Percentiles rank a stretch among this genome's conserved stretches.
Evolutionary conservation across 768 basidiomycete species (phyloP).

Genomic region (Pluteus cervinus): DNA sequence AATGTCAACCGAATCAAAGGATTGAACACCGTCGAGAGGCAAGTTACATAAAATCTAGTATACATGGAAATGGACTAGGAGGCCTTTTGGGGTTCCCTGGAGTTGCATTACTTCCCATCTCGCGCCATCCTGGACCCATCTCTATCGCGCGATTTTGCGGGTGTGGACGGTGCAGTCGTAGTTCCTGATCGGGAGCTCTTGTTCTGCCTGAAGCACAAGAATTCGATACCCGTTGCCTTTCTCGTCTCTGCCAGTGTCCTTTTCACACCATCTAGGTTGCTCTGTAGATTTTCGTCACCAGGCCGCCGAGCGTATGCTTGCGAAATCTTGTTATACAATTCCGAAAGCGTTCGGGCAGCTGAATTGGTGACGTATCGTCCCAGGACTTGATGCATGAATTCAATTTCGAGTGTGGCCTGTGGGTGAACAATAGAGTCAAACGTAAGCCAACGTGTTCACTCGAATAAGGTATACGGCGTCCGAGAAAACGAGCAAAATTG

Average conservation of each 20-base stretch:
- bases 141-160: conserved; percentile 23
- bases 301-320: conserved; percentile 83
- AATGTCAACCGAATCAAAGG: too few relatives aligned
- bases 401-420: conserved; percentile 97
- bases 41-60: too few relatives aligned
- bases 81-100: too few relatives aligned
- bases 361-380: conserved; percentile 78
- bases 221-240: conserved; percentile 89
- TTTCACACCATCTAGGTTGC: conserved; percentile 86
- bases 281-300: conserved; percentile 82
- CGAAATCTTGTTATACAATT: conserved; percentile 92
- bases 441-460: not conserved
- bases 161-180: too few relatives aligned
- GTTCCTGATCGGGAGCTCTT: too few relatives aligned
- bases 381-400: conserved; percentile 97
- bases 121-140: conserved; percentile 15
- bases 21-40: too few relatives aligned
- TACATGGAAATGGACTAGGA: too few relatives aligned
- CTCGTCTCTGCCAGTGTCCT: conserved; percentile 84
- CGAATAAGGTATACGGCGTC: not conserved
- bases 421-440: not conserved
- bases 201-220: conserved; percentile 84
- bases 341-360: conserved; percentile 81
- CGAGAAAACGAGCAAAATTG: not conserved
- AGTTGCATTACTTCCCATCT: conserved; percentile 1